Percentiles rank a stretch among this genome's conserved stretches.
phyloP scores from a whole-genome alignment of 192 early-diverging fungal genomes.

The Coemansia sp. region DNA sequence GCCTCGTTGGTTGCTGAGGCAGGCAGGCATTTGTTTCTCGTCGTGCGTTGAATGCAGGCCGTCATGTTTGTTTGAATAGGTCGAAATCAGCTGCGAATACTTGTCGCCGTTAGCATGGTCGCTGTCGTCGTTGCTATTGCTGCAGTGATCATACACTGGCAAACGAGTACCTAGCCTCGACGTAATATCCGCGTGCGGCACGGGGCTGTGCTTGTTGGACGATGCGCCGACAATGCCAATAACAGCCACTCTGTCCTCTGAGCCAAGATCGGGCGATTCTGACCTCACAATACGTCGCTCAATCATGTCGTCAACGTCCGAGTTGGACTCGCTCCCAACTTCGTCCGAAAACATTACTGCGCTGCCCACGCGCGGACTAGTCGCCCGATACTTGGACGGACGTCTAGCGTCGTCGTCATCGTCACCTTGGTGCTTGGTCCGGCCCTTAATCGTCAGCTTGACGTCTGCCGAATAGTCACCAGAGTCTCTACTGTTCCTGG shows the following conservation, averaged over 20 bases:
- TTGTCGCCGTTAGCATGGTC: background rate
- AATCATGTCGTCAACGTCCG: slow-evolving; percentile 8
- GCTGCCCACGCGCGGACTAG: slow-evolving; percentile 15
- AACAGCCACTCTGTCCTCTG: background rate
- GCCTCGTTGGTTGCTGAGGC: background rate
- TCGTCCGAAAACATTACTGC: slow-evolving; percentile 17
- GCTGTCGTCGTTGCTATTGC: background rate
- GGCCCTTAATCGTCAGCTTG: slow-evolving; percentile 30
- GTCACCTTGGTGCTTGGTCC: slow-evolving; percentile 21
- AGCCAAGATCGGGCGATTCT: background rate
- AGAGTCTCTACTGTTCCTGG: background rate
- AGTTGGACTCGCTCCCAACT: slow-evolving; percentile 5
- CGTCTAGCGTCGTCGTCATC: background rate
- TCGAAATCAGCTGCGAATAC: background rate
- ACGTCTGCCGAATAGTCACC: background rate
- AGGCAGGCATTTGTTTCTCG: too few relatives aligned
- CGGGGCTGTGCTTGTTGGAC: background rate
- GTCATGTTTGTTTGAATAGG: background rate
- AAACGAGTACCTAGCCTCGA: slow-evolving; percentile 4
- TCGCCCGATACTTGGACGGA: slow-evolving; percentile 3
- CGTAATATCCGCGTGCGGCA: background rate
- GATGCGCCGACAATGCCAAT: slow-evolving; percentile 27
- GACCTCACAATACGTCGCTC: slow-evolving; percentile 6
- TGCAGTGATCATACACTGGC: background rate
- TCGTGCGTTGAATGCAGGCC: background rate